Evolutionary conservation across 2,329 filamentous ascomycete species (phyloP).

Genomic region (Talaromyces sp.): DNA sequence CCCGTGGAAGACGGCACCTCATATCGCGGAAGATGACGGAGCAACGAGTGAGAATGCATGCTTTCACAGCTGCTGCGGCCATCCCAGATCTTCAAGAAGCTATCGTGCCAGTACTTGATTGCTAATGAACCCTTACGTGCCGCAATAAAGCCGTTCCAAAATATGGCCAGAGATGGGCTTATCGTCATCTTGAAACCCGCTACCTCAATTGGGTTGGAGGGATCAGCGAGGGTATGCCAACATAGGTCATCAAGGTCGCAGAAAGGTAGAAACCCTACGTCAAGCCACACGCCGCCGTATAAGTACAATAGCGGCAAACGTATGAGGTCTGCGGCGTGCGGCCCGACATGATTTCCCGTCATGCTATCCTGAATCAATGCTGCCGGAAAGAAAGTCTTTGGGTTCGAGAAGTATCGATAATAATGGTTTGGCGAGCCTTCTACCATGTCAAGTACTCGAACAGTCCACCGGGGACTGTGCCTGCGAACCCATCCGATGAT

Average conservation of each 20-base stretch:
- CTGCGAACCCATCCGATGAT: not conserved
- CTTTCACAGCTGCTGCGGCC: not conserved
- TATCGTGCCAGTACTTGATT: conserved; percentile 13
- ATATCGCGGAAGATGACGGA: not conserved
- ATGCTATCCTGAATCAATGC: not conserved
- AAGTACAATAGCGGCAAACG: not conserved
- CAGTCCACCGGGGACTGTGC: not conserved
- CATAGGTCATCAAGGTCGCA: conserved; percentile 40
- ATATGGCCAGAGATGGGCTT: not conserved
- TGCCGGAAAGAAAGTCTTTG: not conserved
- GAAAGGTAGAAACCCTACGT: conserved; percentile 41
- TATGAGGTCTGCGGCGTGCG: not conserved
- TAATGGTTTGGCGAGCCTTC: not conserved
- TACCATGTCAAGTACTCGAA: not conserved
- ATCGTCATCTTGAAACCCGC: not conserved
- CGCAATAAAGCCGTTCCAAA: conserved; percentile 13
- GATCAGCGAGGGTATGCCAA: conserved; percentile 38
- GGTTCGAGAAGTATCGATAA: not conserved
- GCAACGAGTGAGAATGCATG: not conserved
- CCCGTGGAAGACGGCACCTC: not conserved
- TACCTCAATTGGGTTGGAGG: conserved; percentile 31
- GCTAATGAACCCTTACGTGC: not conserved
- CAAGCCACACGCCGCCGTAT: conserved; percentile 33
- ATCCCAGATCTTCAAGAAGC: conserved; percentile 10
- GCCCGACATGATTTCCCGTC: not conserved